Evolutionary conservation across 306 rosid species (phyloP).

Genomic region (Heteromeles arbutifolia): DNA sequence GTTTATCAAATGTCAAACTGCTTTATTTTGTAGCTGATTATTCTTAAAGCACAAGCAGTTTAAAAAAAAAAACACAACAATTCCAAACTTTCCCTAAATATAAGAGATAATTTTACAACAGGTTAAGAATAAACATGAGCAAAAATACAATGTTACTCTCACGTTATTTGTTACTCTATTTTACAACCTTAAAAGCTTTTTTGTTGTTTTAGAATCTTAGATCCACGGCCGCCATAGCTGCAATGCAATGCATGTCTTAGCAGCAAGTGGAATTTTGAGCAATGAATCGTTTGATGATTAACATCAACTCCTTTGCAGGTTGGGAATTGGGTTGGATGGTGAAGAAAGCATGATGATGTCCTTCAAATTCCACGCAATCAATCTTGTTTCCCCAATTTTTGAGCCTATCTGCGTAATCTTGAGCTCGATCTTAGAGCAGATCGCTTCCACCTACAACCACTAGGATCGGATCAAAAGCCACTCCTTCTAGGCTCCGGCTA

Average conservation of each 20-base stretch:
- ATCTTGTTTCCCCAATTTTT: constrained; percentile 52
- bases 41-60: too few species aligned
- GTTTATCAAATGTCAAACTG: too few species aligned
- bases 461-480: constrained; percentile 54
- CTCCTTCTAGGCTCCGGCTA: constrained; percentile 42
- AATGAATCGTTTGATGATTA: constrained; percentile 40
- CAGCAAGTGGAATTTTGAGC: constrained; percentile 19
- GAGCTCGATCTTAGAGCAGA: constrained; percentile 60
- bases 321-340: constrained; percentile 58
- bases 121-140: too few species aligned
- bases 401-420: constrained; percentile 55
- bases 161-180: too few species aligned
- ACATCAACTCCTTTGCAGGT: constrained; percentile 48
- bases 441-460: constrained; percentile 60
- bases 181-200: too few species aligned
- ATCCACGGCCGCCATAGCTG: background rate
- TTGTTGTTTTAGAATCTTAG: too few species aligned
- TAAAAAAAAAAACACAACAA: too few species aligned
- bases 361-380: constrained; percentile 63
- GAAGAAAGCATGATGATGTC: constrained; percentile 80
- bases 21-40: too few species aligned
- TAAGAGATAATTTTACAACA: too few species aligned
- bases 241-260: background rate
- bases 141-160: too few species aligned
- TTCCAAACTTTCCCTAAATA: too few species aligned